Evolutionary conservation across 2,329 filamentous ascomycete species (phyloP), one percentile per base, ranked within the genome.

Genomic region (Nothophaeocryptopus gaeumannii): DNA sequence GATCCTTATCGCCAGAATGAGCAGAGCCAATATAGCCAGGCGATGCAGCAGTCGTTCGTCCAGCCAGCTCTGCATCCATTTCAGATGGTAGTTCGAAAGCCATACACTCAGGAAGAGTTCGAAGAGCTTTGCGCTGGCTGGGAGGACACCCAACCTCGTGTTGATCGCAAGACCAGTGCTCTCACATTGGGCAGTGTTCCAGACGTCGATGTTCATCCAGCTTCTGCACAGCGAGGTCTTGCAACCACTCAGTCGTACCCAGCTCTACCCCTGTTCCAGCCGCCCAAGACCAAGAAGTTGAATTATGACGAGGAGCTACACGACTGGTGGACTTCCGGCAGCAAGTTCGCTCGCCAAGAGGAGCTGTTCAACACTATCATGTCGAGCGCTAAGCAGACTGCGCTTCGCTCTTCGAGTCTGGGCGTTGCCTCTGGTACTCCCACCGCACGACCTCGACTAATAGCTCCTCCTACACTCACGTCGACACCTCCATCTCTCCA

Each of bases 241-340:
- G 32, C 29, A 2, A 32, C 14, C 9, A 10, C 8, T 26, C 29
- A 32, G 4, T 8, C 32, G 29, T 32, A 29, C 13, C 37, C 38
- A 8, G 40, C 33, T 8, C 45, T 30, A 29, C 33, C 44, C 20
- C 41, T 48, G 4, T 26, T 36, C 32, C 39, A 36, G 2, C 14
- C 40, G 4, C 31, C 35, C 3, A 45, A 48, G 40, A 8, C 39
- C 13, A 30, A 16, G 26, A 44, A 45, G 29, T 50, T 50, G 39
- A 56, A 53, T n/a, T 61, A 66, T 13, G 66, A 69, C 16, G 62
- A 70, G 26, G 66, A 70, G 45, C 60, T 75, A 5, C 45, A 55
- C n/a, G 63, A 68, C n/a, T 76, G 73, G 73, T 74, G 67, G 54
- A 65, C 56, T 12, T 56, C 55, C 7, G 59, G 62, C 35, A 64